Base-by-base conservation (phyloP, 345 rosid genomes). In the Psidium friedrichsthalianum region DNA sequence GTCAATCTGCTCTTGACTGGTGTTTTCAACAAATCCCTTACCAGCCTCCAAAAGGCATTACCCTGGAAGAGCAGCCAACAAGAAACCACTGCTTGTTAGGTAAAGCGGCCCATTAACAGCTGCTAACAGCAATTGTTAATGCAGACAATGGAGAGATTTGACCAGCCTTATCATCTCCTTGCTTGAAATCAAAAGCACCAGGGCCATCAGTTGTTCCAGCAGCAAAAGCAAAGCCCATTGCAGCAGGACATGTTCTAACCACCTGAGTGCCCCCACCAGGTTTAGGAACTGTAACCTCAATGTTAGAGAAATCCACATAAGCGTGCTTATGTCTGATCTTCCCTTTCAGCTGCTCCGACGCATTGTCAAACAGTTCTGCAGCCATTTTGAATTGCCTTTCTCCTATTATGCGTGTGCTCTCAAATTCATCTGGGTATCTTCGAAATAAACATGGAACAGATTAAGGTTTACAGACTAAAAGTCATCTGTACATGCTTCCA, bases 341-440 rank as follows among this genome's bases (percentile, higher is more conserved):
- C 85, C 99, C 99, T 82, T 82, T 86, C 86, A 97, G 87, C 89
- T 91, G 86, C 88, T 97, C 98, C 52, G 99, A 92, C 83, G 99
- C 99, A 85, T 84, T 85, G 83, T 89, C 90, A 90, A 96, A 96
- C 90, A 97, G 98, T 85, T 96, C 94, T 85, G 87, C 89, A 84
- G 99, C 99, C 90, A 83, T 94, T 88, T 83, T 86, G 85, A 96
- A 93, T 90, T 97, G 99, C 85, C 98, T 94, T 89, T 97, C 99
- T 86, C 98, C 99, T 88, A 97, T 94, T 53, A 96, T 91, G 51
- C 93, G 93, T 22, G 99, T 97, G 88, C 99, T 97, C 89, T 97
- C 99, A 90, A 96, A 97, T 91, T 97, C 99, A 89, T 97, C 98
- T 59, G 97, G 96, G 74, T 58, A 69, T 93, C 99, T 97, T 91